A percentile compares a stretch with the other conserved stretches of the same genome.
Evolutionary conservation across 2,329 filamentous ascomycete species (phyloP).

Genomic region (Apiospora pterosperma): DNA sequence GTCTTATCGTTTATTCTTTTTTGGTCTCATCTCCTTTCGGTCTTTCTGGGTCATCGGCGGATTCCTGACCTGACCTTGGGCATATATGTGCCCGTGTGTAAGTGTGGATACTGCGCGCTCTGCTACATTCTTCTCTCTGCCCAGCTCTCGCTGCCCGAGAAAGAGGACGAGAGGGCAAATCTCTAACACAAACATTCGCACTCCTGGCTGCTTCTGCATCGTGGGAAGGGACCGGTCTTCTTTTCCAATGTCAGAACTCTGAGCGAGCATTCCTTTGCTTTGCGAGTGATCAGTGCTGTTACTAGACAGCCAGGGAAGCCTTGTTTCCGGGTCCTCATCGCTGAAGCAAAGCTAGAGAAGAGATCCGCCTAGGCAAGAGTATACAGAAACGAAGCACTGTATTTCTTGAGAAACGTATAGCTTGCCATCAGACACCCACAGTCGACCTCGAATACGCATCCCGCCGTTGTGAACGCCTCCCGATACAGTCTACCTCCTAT

Average conservation of each 20-base stretch:
- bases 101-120: background rate
- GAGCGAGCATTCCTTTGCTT: background rate
- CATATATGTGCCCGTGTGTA: background rate
- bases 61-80: background rate
- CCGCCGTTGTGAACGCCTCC: background rate
- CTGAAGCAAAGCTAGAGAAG: background rate
- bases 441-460: background rate
- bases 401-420: background rate
- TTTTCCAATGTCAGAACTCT: background rate
- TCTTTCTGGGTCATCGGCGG: background rate
- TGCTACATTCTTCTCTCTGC: background rate
- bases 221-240: background rate
- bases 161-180: background rate
- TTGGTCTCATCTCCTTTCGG: background rate
- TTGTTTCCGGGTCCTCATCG: background rate
- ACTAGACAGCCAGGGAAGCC: constrained; percentile 26
- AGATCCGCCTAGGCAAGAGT: background rate
- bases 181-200: no score
- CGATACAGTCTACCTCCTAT: background rate
- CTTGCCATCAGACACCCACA: background rate
- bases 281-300: constrained; percentile 23
- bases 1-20: background rate
- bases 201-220: background rate
- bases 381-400: background rate
- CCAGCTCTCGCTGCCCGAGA: background rate